These are phyloP conservation scores for Leishmania aethiopica DNA, from an alignment of 208 protist species.

Conservation along the genomic window DNA sequence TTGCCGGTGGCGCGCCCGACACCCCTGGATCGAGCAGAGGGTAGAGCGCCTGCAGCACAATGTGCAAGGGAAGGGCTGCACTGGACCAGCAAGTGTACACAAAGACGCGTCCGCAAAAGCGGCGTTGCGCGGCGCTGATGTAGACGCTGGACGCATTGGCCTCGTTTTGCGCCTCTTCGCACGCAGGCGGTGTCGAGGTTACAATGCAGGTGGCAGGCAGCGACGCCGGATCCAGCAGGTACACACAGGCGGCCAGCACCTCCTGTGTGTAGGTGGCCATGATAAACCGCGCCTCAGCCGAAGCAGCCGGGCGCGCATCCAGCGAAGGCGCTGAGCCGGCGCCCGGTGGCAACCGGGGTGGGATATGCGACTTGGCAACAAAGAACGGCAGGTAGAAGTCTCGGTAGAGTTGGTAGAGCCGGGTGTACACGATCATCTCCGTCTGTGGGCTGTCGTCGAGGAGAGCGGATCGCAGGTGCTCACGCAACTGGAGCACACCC, in stretches of 20 bases:
- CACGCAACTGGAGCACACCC: conserved; percentile 43
- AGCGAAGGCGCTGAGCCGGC: neutral
- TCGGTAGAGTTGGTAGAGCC: conserved; percentile 25
- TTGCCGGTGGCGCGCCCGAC: neutral
- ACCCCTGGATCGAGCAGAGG: conserved; percentile 51
- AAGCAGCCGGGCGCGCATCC: neutral
- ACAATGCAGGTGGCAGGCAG: conserved; percentile 1
- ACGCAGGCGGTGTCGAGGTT: neutral
- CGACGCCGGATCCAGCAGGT: conserved; percentile 30
- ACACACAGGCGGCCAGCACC: conserved; percentile 49
- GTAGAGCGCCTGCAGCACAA: conserved; percentile 66
- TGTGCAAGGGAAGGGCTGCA: conserved; percentile 27
- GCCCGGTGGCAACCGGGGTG: neutral
- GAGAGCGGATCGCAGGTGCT: conserved; percentile 43
- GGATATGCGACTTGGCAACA: neutral
- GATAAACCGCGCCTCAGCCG: conserved; percentile 24
- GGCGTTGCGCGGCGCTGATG: conserved; percentile 49
- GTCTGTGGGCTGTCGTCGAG: conserved; percentile 50
- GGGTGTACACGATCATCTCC: conserved; percentile 49
- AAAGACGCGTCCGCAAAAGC: conserved; percentile 50
- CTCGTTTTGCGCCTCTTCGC: conserved; percentile 6
- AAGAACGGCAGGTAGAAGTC: conserved; percentile 22
- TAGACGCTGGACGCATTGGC: conserved; percentile 51
- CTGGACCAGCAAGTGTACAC: conserved; percentile 62
- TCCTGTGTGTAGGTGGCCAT: conserved; percentile 56